Conservation (phyloP, 192 early-diverging fungal species). For the Linnemannia exigua region DNA sequence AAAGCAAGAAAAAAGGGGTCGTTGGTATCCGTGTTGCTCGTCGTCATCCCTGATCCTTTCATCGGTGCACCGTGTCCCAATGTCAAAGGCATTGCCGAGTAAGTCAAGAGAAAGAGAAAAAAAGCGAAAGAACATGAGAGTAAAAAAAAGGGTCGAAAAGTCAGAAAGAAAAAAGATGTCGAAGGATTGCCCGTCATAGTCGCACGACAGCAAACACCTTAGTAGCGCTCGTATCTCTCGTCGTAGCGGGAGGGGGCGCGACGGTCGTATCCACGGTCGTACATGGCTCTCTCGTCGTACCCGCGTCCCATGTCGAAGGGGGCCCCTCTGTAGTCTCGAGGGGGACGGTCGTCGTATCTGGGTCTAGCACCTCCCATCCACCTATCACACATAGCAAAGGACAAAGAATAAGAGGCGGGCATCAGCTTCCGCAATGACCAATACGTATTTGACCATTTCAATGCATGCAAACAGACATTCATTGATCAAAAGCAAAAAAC, state of each 20-base stretch:
- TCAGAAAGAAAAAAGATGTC: conserved; percentile 5
- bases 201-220: not conserved
- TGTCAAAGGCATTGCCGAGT: not conserved
- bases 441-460: not conserved
- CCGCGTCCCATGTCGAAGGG: conserved; percentile 41
- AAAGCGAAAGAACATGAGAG: not conserved
- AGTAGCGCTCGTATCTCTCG: conserved; percentile 58
- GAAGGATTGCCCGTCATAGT: not conserved
- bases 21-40: not conserved
- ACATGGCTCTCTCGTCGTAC: conserved; percentile 51
- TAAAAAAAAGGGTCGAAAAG: not conserved
- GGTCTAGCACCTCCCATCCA: conserved; percentile 55
- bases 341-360: conserved; percentile 55
- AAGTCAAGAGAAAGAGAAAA: not conserved
- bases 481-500: not conserved
- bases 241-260: conserved; percentile 50
- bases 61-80: not conserved
- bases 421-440: not conserved
- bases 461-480: not conserved
- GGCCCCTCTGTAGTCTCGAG: conserved; percentile 49
- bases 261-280: conserved; percentile 55
- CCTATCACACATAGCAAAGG: conserved; percentile 3
- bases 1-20: not conserved
- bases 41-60: not conserved
- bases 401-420: not conserved